Evolutionary conservation across 805 yeast species (phyloP).

Genomic region (Metschnikowia continentalis): DNA sequence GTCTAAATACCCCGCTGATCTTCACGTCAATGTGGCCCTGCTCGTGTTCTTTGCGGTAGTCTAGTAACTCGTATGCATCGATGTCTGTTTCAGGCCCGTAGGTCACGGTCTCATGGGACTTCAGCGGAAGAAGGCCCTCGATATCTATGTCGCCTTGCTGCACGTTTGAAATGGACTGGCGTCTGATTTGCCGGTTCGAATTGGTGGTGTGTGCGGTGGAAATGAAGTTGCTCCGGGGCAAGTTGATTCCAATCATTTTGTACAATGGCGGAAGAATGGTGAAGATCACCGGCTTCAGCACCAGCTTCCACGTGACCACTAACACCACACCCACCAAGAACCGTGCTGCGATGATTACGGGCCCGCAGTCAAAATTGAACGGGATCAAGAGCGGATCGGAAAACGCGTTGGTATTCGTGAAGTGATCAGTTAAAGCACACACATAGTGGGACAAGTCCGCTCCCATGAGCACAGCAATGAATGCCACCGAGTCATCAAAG

Average conservation of each 20-base stretch:
- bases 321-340: constrained; percentile 55
- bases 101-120: constrained; percentile 25
- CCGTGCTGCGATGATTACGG: constrained; percentile 35
- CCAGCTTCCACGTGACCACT: constrained; percentile 69
- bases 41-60: constrained; percentile 20
- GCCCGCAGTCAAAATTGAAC: constrained; percentile 5
- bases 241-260: constrained; percentile 34
- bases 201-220: constrained; percentile 35
- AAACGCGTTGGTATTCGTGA: constrained; percentile 16
- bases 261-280: constrained; percentile 58
- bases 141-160: constrained; percentile 8
- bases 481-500: constrained; percentile 91
- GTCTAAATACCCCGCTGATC: constrained; percentile 46
- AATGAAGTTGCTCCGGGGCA: constrained; percentile 36
- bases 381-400: constrained; percentile 37
- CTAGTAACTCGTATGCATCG: constrained; percentile 39
- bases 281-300: constrained; percentile 65
- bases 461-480: constrained; percentile 83
- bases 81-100: constrained; percentile 39
- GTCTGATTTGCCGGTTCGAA: constrained; percentile 32
- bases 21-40: constrained; percentile 11
- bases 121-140: constrained; percentile 23
- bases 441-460: constrained; percentile 60
- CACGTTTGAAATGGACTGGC: constrained; percentile 39
- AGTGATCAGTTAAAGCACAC: constrained; percentile 29